These are phyloP conservation scores for Trichoderma citrinoviride DNA, from an alignment of 2,329 filamentous ascomycete genomes.

Conservation along the genomic window DNA sequence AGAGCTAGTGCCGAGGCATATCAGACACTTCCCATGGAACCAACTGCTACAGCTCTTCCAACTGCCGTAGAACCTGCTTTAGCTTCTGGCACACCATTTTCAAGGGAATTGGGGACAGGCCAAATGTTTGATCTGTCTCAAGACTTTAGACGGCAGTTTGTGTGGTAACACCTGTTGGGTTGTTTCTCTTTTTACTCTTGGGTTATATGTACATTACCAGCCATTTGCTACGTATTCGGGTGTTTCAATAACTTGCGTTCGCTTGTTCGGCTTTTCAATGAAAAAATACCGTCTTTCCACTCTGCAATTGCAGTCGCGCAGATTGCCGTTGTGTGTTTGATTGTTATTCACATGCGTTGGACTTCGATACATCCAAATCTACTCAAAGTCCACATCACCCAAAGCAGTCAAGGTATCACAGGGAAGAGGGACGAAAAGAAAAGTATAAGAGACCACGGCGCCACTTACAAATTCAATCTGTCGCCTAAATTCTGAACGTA, in stretches of 20 bases:
- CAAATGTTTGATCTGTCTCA: conserved; percentile 13
- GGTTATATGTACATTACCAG: background rate
- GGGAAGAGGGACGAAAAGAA: background rate
- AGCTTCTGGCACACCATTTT: background rate
- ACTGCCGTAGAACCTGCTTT: background rate
- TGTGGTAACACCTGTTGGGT: background rate
- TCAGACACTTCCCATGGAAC: background rate
- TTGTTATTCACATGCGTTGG: background rate
- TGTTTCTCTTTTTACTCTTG: background rate
- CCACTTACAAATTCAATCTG: conserved; percentile 13
- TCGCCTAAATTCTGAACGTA: conserved; percentile 13
- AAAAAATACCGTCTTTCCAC: background rate
- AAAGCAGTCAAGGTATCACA: background rate
- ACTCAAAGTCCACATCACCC: background rate
- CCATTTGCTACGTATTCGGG: background rate
- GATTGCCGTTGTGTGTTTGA: background rate
- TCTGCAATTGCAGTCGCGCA: background rate
- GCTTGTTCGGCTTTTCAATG: background rate
- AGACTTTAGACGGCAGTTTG: conserved; percentile 18
- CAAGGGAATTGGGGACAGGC: background rate
- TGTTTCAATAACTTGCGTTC: background rate
- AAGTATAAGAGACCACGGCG: background rate
- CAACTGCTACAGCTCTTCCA: background rate
- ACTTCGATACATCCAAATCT: background rate
- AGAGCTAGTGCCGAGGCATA: background rate